These are phyloP conservation scores for Porphyrellus cyaneotinctus DNA, from an alignment of 768 basidiomycete species.

Conservation along the genomic window DNA sequence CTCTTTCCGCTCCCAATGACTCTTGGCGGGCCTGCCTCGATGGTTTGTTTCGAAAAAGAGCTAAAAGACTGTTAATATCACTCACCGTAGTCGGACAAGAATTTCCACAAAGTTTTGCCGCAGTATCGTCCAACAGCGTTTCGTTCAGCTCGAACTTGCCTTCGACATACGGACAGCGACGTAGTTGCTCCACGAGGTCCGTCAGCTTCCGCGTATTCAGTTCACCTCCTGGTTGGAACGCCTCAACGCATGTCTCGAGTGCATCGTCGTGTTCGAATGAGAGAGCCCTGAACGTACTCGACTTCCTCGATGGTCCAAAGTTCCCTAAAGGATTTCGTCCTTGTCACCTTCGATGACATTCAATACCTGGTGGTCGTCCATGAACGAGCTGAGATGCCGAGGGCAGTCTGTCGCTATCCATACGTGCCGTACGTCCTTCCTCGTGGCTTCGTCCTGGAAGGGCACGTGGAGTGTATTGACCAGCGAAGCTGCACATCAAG, in stretches of 20 bases:
- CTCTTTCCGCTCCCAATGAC: constrained; percentile 10
- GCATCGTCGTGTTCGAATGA: constrained; percentile 42
- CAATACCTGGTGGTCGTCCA: background rate
- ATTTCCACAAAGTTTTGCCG: constrained; percentile 30
- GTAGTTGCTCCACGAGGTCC: constrained; percentile 38
- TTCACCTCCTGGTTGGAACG: constrained; percentile 42
- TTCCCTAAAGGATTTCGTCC: background rate
- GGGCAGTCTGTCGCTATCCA: constrained; percentile 61
- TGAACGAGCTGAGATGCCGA: constrained; percentile 1
- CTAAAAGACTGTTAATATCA: constrained; percentile 22
- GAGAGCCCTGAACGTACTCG: constrained; percentile 43
- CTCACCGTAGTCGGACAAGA: background rate
- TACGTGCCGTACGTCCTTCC: constrained; percentile 35
- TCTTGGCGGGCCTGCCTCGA: constrained; percentile 41
- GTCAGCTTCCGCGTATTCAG: constrained; percentile 41
- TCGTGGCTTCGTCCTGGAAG: too few species aligned
- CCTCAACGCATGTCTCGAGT: constrained; percentile 37
- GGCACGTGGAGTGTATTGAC: too few species aligned
- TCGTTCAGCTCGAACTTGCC: too few species aligned
- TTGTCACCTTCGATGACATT: background rate
- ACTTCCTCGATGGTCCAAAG: constrained; percentile 26
- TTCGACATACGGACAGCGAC: constrained; percentile 18
- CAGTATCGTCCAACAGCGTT: constrained; percentile 50
- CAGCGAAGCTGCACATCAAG: constrained; percentile 49
- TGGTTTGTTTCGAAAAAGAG: constrained; percentile 52